phyloP scores from a whole-genome alignment of 108 stramenopile species.

The Discostella pseudostelligera region DNA sequence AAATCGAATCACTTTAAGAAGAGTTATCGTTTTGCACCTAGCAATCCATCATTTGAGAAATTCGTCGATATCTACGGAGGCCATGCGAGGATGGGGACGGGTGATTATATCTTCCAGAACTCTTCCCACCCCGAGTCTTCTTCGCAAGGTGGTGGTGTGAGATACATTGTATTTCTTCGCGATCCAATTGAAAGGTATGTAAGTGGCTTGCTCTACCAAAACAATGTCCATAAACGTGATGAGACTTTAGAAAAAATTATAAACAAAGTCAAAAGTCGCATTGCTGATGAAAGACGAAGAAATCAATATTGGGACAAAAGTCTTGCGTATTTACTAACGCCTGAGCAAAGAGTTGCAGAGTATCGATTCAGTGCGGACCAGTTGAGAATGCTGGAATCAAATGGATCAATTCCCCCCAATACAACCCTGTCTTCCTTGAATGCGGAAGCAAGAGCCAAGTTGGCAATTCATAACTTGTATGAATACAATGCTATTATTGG shows the following conservation, averaged over 20 bases:
- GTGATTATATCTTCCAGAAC: constrained; percentile 15
- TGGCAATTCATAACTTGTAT: constrained; percentile 43
- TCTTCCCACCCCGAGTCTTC: neutral
- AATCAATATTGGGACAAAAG: constrained; percentile 34
- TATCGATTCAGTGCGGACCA: constrained; percentile 3
- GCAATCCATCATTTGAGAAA: constrained; percentile 20
- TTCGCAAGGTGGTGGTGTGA: constrained; percentile 7
- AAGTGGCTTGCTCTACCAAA: constrained; percentile 35
- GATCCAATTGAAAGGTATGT: constrained; percentile 51
- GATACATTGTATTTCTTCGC: constrained; percentile 52
- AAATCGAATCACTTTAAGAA: neutral
- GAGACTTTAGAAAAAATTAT: constrained; percentile 11
- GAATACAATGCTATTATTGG: constrained; percentile 54
- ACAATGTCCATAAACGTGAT: neutral
- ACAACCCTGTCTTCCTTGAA: neutral
- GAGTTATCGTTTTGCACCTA: constrained; percentile 3
- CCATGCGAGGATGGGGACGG: constrained; percentile 45
- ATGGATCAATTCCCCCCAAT: neutral
- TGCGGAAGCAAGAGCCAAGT: constrained; percentile 21
- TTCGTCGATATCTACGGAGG: constrained; percentile 48
- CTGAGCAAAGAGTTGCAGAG: constrained; percentile 23
- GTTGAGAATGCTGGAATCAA: neutral
- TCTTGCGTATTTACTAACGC: constrained; percentile 51
- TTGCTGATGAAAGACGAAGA: constrained; percentile 3
- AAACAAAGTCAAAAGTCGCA: constrained; percentile 11